Conservation (phyloP, 768 basidiomycete species). For the Tubosaeta brunneosetosa region DNA sequence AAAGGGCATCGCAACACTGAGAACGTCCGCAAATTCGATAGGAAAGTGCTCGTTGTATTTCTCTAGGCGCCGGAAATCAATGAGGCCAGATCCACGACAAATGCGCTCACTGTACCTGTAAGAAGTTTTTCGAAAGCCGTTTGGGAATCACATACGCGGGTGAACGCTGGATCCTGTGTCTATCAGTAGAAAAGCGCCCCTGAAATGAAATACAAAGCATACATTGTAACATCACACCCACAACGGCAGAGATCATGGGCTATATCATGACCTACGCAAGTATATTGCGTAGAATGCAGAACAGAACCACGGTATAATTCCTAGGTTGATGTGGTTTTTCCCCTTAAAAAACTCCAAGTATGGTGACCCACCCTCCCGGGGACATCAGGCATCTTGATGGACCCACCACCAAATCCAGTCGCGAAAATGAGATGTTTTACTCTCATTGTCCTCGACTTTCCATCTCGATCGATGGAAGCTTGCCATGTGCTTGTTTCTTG, state of each 20-base stretch:
- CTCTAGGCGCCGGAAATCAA: constrained; percentile 6
- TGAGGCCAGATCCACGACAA: background rate
- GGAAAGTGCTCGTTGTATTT: constrained; percentile 25
- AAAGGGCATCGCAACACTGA: constrained; percentile 19
- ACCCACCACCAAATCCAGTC: constrained; percentile 48
- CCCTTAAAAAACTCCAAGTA: too few relatives aligned
- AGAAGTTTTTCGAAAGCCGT: constrained; percentile 3
- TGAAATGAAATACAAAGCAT: constrained; percentile 8
- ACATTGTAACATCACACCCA: constrained; percentile 29
- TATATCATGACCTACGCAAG: constrained; percentile 35
- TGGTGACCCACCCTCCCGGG: constrained; percentile 35
- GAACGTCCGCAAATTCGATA: constrained; percentile 23
- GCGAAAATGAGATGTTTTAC: constrained; percentile 54
- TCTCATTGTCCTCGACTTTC: constrained; percentile 29
- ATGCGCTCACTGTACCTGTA: constrained; percentile 8
- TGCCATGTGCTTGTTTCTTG: constrained; percentile 38
- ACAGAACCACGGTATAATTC: constrained; percentile 50
- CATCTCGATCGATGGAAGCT: constrained; percentile 33
- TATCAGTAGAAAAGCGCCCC: constrained; percentile 22
- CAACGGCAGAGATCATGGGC: constrained; percentile 29
- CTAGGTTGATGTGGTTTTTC: constrained; percentile 15
- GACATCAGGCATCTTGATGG: constrained; percentile 42
- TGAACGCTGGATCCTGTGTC: constrained; percentile 24
- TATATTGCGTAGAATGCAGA: constrained; percentile 51
- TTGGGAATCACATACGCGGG: constrained; percentile 22